phyloP scores from a whole-genome alignment of 345 rosid genomes.

The Corchorus olitorius region DNA sequence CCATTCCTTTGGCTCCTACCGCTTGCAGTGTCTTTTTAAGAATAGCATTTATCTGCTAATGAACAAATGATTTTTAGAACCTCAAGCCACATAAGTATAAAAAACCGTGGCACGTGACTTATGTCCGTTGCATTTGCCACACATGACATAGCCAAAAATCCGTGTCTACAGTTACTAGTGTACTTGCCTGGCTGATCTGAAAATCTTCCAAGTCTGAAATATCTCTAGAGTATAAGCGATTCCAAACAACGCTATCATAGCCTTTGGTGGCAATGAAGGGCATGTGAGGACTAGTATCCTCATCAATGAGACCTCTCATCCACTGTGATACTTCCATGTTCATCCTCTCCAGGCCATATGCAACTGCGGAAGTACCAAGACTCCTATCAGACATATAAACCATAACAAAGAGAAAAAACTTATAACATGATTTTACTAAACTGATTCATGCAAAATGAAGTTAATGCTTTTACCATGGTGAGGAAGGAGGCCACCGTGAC shows the following conservation, averaged over 20 bases:
- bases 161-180: too few species aligned
- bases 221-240: constrained; percentile 81
- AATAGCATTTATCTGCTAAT: constrained; percentile 53
- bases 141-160: too few species aligned
- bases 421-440: background rate
- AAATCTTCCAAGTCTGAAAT: constrained; percentile 53
- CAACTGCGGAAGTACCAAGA: constrained; percentile 55
- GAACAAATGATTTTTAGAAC: constrained; percentile 19
- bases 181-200: constrained; percentile 70
- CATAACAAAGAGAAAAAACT: constrained; percentile 10
- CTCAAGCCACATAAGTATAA: background rate
- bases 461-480: constrained; percentile 61
- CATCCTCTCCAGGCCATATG: constrained; percentile 84
- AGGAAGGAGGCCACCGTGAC: constrained; percentile 97
- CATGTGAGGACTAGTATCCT: constrained; percentile 44
- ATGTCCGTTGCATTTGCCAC: too few species aligned
- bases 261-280: constrained; percentile 85
- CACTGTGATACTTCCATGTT: constrained; percentile 82
- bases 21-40: constrained; percentile 71
- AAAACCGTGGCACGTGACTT: too few species aligned
- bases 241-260: constrained; percentile 92
- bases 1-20: constrained; percentile 83
- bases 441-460: constrained; percentile 18
- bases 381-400: constrained; percentile 32
- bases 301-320: constrained; percentile 66